A percentile compares a stretch with the other conserved stretches of the same genome.
Evolutionary conservation across 176 grass and related monocot genomes (phyloP).

Genomic region (Cocos nucifera): DNA sequence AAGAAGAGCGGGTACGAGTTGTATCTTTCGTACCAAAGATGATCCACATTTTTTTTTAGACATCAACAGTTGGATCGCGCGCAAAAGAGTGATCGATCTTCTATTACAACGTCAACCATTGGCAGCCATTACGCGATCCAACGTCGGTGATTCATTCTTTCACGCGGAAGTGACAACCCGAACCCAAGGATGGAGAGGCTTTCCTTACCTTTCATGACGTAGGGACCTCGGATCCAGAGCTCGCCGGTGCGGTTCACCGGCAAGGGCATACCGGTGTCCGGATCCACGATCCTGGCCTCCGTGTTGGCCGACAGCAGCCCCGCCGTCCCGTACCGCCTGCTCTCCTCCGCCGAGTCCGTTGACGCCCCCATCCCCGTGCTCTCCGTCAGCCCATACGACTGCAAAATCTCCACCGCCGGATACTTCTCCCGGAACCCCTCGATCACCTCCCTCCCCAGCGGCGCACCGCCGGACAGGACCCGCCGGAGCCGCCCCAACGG

Average conservation of each 20-base stretch:
- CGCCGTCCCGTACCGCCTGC: constrained; percentile 66
- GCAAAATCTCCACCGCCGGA: constrained; percentile 69
- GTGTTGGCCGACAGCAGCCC: constrained; percentile 76
- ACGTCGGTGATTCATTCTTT: no score
- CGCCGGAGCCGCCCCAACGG: no score
- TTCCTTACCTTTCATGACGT: constrained; percentile 87
- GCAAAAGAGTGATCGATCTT: no score
- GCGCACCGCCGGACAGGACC: constrained; percentile 25
- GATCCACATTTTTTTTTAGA: no score
- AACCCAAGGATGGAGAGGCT: no score
- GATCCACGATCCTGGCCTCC: constrained; percentile 79
- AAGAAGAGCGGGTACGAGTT: no score
- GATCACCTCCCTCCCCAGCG: constrained; percentile 70
- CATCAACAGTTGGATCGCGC: no score
- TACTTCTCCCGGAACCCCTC: constrained; percentile 86
- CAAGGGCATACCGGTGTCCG: constrained; percentile 44
- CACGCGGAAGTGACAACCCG: no score
- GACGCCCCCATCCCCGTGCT: constrained; percentile 89
- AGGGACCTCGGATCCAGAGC: constrained; percentile 77
- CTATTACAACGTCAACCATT: no score
- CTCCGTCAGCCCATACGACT: constrained; percentile 82
- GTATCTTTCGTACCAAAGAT: no score
- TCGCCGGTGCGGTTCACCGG: constrained; percentile 73
- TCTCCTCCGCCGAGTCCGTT: constrained; percentile 82
- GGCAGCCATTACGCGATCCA: no score